These are phyloP conservation scores for Lactifluus piperatus DNA, from an alignment of 768 basidiomycete genomes.

Conservation along the genomic window DNA sequence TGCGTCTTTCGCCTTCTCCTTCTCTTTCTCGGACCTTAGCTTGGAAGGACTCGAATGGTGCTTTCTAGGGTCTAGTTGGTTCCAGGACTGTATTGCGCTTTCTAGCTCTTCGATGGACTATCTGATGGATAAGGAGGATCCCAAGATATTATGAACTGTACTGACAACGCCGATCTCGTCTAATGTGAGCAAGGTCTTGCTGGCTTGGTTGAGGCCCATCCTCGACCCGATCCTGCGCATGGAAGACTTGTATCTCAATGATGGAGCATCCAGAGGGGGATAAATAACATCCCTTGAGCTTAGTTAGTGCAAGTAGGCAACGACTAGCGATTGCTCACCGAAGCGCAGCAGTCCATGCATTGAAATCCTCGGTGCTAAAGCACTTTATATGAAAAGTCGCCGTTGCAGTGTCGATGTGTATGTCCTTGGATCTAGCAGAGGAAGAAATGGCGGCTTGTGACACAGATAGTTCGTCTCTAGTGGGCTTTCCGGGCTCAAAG, in stretches of 20 bases:
- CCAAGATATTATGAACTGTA: constrained; percentile 12
- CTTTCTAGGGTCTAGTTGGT: constrained; percentile 33
- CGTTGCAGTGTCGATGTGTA: constrained; percentile 67
- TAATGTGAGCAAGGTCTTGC: constrained; percentile 41
- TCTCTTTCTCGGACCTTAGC: constrained; percentile 39
- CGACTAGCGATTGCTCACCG: constrained; percentile 36
- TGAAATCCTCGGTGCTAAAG: constrained; percentile 59
- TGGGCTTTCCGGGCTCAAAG: constrained; percentile 59
- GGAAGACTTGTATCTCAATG: constrained; percentile 30
- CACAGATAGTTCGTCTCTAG: constrained; percentile 57
- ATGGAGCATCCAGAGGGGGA: constrained; percentile 30
- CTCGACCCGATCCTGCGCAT: constrained; percentile 30
- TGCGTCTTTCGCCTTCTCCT: constrained; percentile 46
- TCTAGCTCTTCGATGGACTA: constrained; percentile 58
- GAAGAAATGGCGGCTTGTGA: constrained; percentile 73
- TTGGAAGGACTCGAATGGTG: constrained; percentile 24
- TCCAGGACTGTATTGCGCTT: constrained; percentile 37
- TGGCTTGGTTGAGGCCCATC: constrained; percentile 35
- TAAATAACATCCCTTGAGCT: constrained; percentile 52
- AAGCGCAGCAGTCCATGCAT: constrained; percentile 65
- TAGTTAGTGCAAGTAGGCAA: not conserved
- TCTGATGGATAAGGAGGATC: not conserved
- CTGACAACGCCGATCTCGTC: constrained; percentile 63
- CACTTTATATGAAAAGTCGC: constrained; percentile 82
- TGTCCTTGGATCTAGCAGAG: constrained; percentile 62